Conservation (phyloP, 176 grass and related monocot genomes). For the Dactylis glomerata region DNA sequence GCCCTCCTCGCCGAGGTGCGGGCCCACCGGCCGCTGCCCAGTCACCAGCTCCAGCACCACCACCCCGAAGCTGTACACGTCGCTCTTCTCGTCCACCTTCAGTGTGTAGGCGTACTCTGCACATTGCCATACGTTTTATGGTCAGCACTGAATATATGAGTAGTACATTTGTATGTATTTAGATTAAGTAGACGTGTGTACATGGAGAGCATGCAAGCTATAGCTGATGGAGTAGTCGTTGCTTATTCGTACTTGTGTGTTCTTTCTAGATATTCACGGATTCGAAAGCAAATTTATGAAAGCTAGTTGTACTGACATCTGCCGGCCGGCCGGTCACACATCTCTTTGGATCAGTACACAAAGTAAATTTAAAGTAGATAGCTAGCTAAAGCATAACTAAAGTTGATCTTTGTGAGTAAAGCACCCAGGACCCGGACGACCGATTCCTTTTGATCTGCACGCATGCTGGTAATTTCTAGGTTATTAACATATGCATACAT, state of each 20-base stretch:
- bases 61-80: conserved; percentile 89
- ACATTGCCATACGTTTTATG: background rate
- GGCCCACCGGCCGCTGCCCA: conserved; percentile 56
- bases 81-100: conserved; percentile 84
- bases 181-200: background rate
- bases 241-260: background rate
- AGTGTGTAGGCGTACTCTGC: conserved; percentile 88
- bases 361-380: background rate
- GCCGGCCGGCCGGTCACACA: background rate
- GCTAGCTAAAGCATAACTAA: background rate
- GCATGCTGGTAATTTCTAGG: background rate
- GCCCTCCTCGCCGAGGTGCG: conserved; percentile 42
- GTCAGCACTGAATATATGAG: background rate
- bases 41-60: conserved; percentile 71
- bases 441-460: background rate
- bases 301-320: background rate
- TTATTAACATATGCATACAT: background rate
- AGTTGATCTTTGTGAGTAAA: background rate
- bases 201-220: background rate
- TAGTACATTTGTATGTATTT: background rate
- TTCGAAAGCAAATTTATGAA: background rate
- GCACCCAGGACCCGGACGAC: background rate
- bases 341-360: background rate
- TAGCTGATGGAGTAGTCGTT: background rate
- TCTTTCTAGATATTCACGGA: background rate